Percentiles rank a stretch among this genome's conserved stretches.
Evolutionary conservation across 2,329 filamentous ascomycete species (phyloP).

Genomic region (Clathrospora elynae): DNA sequence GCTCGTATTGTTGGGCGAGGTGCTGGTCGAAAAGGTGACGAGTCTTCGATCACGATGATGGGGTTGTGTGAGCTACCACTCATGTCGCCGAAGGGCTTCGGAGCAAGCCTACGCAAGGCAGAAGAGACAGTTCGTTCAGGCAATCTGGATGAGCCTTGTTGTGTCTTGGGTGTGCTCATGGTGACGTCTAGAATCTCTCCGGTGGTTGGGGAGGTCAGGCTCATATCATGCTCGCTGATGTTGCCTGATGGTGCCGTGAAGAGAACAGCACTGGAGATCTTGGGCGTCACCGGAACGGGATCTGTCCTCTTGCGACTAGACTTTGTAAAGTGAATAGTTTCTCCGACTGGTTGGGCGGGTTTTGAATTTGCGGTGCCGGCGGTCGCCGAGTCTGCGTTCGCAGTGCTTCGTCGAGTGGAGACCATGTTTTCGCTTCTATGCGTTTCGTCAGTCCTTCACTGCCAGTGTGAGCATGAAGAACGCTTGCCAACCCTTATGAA

Average conservation of each 20-base stretch:
- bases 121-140: not conserved
- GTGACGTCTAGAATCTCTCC: not conserved
- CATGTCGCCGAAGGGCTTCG: conserved; percentile 2
- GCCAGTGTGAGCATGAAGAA: not conserved
- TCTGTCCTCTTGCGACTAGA: not conserved
- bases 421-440: conserved; percentile 11
- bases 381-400: conserved; percentile 3
- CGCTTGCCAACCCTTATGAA: not conserved
- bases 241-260: not conserved
- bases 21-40: conserved; percentile 11
- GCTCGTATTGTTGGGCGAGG: conserved; percentile 1
- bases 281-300: not conserved
- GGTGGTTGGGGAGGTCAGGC: conserved; percentile 17
- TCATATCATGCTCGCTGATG: conserved; percentile 17
- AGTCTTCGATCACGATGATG: conserved; percentile 29
- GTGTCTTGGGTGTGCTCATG: not conserved
- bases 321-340: conserved; percentile 2
- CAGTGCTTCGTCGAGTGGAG: conserved; percentile 15
- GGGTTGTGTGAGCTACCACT: conserved; percentile 29
- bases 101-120: not conserved
- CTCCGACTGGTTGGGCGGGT: not conserved
- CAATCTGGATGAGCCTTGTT: not conserved
- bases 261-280: not conserved
- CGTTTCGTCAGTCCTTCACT: conserved; percentile 1
- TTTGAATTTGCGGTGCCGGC: not conserved